Evolutionary conservation across 768 basidiomycete species (phyloP), one percentile per base, ranked within the genome.

Genomic region (Kwoniella pini): DNA sequence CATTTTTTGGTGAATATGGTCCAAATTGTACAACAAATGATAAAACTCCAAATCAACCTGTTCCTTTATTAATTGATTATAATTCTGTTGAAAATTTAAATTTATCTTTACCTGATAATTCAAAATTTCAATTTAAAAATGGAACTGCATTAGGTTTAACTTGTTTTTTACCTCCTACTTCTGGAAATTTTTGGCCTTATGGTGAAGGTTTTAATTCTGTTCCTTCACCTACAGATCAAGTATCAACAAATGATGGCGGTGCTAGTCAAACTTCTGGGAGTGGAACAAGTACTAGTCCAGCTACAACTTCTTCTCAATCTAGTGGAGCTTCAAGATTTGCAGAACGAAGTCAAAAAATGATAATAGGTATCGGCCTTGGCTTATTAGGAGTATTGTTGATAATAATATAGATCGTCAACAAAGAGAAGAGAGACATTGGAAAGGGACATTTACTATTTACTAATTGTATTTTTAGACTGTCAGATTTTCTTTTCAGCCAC

Each of bases 121-220:
- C 45, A 9, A n/a, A 19, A n/a, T 64, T 27, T 45, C 31, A 56
- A 0, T 68, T 68, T 50, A 24, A 56, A 9, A 69, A 68, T 36
- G 74, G 72, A 3, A 68, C 62, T 1, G 71, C 67, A 2, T 27
- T 58, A 3, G 74, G 74, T 15, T 48, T 76, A 11, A 73, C 65
- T 5, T 76, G 74, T 31, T 69, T 73, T 38, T 26, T 62, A 13
- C 69, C 62, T 15, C 71, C 69, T 4, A 27, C 21, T 1, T 27
- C 61, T 4, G 46, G 43, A 17, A 33, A 50, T 33, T 61, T 49
- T 4, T 73, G 69, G 69, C 71, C 71, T 15, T 73, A 73, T 45
- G 71, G 69, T 13, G 64, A 54, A 30, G 64, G 62, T 1, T 57
- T 57, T 33, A 57, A 57, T 26, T 44, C 54, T 2, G 42, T 24